phyloP scores from a whole-genome alignment of 306 rosid genomes.

The Prunus persica region DNA sequence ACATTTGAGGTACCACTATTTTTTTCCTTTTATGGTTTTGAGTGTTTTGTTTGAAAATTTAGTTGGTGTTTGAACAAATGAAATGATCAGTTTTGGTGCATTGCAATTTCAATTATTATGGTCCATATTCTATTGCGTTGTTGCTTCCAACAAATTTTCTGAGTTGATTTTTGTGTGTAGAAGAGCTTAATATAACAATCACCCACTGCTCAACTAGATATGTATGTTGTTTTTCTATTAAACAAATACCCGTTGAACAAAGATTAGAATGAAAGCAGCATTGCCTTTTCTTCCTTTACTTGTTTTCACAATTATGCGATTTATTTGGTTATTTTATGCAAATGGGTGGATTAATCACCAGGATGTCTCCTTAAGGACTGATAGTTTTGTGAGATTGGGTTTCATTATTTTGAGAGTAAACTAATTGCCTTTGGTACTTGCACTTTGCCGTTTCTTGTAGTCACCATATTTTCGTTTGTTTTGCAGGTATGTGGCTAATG shows the following conservation, averaged over 20 bases:
- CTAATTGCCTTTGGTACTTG: not conserved
- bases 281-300: not conserved
- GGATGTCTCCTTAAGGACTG: not conserved
- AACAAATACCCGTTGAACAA: not conserved
- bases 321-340: not conserved
- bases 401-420: not conserved
- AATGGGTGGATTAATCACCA: not conserved
- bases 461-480: not conserved
- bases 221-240: too few species aligned
- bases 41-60: not conserved
- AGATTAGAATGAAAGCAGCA: not conserved
- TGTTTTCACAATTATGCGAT: not conserved
- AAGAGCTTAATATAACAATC: not conserved
- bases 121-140: not conserved
- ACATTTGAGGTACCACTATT: constrained; percentile 49
- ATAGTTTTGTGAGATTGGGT: not conserved
- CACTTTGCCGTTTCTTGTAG: not conserved
- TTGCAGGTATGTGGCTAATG: constrained; percentile 1
- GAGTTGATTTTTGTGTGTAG: not conserved
- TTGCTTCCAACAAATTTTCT: not conserved
- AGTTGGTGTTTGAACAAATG: not conserved
- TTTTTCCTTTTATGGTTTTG: not conserved
- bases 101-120: not conserved
- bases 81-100: too few species aligned
- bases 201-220: not conserved